These are phyloP conservation scores for Diplodia intermedia DNA, from an alignment of 2,329 filamentous ascomycete genomes.

Conservation along the genomic window DNA sequence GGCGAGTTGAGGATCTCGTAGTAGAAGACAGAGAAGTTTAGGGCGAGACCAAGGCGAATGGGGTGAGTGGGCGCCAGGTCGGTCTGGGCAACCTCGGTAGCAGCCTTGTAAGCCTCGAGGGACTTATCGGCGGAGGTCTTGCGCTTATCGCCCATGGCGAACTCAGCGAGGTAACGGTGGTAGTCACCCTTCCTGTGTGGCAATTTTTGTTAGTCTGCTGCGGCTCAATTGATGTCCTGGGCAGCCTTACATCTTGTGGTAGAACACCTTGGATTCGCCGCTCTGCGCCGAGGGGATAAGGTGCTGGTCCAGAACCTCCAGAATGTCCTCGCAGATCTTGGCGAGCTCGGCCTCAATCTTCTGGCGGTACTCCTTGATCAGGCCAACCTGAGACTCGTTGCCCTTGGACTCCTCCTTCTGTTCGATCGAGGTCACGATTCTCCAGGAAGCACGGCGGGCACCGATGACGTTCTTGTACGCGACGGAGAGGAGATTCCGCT, in stretches of 20 bases:
- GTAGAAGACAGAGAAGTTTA: conserved; percentile 99
- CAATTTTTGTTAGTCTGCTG: neutral
- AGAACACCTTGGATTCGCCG: conserved; percentile 99
- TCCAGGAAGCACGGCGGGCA: conserved; percentile 96
- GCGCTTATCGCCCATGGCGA: conserved; percentile 90
- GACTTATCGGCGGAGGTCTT: conserved; percentile 86
- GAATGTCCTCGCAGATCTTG: conserved; percentile 97
- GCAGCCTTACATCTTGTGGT: conserved; percentile 92
- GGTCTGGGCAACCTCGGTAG: conserved; percentile 96
- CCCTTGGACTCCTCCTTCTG: conserved; percentile 99
- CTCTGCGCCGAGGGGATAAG: conserved; percentile 95
- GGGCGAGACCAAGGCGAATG: conserved; percentile 94
- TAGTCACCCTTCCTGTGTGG: conserved; percentile 88
- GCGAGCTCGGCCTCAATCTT: conserved; percentile 98
- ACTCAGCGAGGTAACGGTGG: conserved; percentile 94
- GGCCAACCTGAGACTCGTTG: conserved; percentile 89
- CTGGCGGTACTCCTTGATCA: conserved; percentile 96
- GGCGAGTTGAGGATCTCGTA: conserved; percentile 99
- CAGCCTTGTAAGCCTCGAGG: conserved; percentile 98
- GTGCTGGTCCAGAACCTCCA: conserved; percentile 90
- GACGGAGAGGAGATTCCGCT: conserved; percentile 92
- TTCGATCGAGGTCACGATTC: conserved; percentile 99
- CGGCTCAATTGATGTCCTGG: neutral
- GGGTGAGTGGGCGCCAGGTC: conserved; percentile 97
- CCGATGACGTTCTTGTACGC: conserved; percentile 99